Evolutionary conservation across 805 yeast genomes (phyloP).

Genomic region (Zygotorulaspora florentina): DNA sequence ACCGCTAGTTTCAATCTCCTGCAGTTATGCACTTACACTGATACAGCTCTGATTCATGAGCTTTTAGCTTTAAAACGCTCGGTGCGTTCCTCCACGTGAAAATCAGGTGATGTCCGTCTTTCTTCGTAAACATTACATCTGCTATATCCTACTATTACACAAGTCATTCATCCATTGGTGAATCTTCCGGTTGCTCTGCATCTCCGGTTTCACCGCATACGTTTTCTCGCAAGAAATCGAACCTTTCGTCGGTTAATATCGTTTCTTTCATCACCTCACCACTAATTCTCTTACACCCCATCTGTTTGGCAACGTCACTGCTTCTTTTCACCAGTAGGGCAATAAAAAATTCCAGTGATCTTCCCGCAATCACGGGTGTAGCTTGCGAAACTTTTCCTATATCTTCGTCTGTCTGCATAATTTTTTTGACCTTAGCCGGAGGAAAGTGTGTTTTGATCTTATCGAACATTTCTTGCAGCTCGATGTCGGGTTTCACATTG

Average conservation of each 20-base stretch:
- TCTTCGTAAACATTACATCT: background rate
- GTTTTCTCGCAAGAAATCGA: conserved; percentile 81
- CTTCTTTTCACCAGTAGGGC: conserved; percentile 84
- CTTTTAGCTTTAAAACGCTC: background rate
- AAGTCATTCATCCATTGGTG: conserved; percentile 7
- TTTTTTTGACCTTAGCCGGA: conserved; percentile 88
- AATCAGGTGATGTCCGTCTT: background rate
- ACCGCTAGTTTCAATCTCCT: background rate
- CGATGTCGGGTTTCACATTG: conserved; percentile 10
- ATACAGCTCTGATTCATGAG: background rate
- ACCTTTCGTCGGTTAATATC: conserved; percentile 78
- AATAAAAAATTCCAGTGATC: conserved; percentile 89
- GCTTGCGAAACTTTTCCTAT: conserved; percentile 98
- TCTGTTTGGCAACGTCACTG: conserved; percentile 66
- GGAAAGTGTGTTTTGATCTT: conserved; percentile 78
- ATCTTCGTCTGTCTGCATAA: conserved; percentile 97
- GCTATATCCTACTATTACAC: background rate
- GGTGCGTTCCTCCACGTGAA: background rate
- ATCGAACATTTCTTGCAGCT: conserved; percentile 28
- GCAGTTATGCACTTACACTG: background rate
- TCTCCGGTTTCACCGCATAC: conserved; percentile 29
- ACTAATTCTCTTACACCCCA: conserved; percentile 74
- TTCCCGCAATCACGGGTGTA: conserved; percentile 95
- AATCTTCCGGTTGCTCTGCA: conserved; percentile 8
- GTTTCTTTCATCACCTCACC: conserved; percentile 83